Conservation (phyloP, 2,329 filamentous ascomycete genomes). For the Sclerotinia borealis region DNA sequence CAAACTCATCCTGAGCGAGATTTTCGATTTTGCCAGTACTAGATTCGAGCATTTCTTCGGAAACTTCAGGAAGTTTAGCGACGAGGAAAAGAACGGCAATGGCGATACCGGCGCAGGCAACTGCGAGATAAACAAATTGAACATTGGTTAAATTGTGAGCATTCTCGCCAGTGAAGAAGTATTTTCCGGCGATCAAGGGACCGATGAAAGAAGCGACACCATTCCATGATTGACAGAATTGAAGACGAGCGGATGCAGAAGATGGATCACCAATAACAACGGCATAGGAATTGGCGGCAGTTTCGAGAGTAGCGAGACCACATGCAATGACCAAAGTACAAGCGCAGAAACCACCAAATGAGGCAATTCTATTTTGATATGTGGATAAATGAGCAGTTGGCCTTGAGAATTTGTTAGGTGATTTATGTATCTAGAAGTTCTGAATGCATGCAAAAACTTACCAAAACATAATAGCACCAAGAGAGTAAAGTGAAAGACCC, state of each 20-base stretch:
- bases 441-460: background rate
- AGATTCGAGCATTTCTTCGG: slow-evolving; percentile 36
- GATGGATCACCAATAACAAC: slow-evolving; percentile 65
- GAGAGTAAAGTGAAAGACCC: slow-evolving; percentile 67
- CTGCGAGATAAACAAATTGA: slow-evolving; percentile 79
- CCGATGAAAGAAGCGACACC: slow-evolving; percentile 68
- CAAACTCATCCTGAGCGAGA: slow-evolving; percentile 51
- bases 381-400: slow-evolving; percentile 65
- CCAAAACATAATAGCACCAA: slow-evolving; percentile 45
- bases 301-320: slow-evolving; percentile 70
- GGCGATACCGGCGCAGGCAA: slow-evolving; percentile 65
- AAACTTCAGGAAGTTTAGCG: slow-evolving; percentile 56
- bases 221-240: slow-evolving; percentile 70
- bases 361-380: slow-evolving; percentile 46
- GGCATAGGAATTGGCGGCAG: slow-evolving; percentile 69
- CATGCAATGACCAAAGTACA: slow-evolving; percentile 69
- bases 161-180: slow-evolving; percentile 56
- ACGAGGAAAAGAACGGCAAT: slow-evolving; percentile 63
- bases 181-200: slow-evolving; percentile 65
- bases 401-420: slow-evolving; percentile 61
- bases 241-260: slow-evolving; percentile 67
- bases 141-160: slow-evolving; percentile 68
- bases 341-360: slow-evolving; percentile 74
- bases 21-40: slow-evolving; percentile 30
- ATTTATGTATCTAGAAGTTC: background rate